These are phyloP conservation scores for Magnusiomyces tetraspermus DNA, from an alignment of 1,139 yeast genomes.

Conservation along the genomic window DNA sequence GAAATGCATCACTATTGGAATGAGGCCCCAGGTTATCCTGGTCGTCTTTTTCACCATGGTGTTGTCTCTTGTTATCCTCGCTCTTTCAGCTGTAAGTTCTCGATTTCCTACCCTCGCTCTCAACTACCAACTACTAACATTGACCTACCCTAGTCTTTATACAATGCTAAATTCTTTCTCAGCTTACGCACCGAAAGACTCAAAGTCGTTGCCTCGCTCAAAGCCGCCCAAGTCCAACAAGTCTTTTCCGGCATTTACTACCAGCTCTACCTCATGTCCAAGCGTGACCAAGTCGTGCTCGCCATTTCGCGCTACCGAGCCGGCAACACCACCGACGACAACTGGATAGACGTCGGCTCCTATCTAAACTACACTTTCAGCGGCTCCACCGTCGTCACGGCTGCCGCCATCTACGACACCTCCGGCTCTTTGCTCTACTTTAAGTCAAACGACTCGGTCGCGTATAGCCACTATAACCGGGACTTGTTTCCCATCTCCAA, in stretches of 20 bases:
- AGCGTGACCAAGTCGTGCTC: slow-evolving; percentile 48
- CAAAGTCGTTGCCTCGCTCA: slow-evolving; percentile 68
- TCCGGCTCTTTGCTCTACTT: slow-evolving; percentile 33
- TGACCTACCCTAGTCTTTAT: slow-evolving; percentile 42
- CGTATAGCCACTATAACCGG: background rate
- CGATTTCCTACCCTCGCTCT: slow-evolving; percentile 11
- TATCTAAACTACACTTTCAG: slow-evolving; percentile 45
- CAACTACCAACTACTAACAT: slow-evolving; percentile 9
- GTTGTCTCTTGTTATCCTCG: slow-evolving; percentile 63
- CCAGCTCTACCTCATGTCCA: slow-evolving; percentile 62
- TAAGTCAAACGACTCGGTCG: slow-evolving; percentile 27
- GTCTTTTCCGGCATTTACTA: slow-evolving; percentile 53
- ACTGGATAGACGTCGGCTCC: slow-evolving; percentile 38
- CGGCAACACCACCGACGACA: slow-evolving; percentile 52
- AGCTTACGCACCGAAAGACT: slow-evolving; percentile 59
- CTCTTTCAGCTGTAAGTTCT: slow-evolving; percentile 48
- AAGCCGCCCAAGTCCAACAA: slow-evolving; percentile 70
- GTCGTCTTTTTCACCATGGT: slow-evolving; percentile 69
- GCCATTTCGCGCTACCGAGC: slow-evolving; percentile 59
- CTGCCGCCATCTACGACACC: slow-evolving; percentile 60
- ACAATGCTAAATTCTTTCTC: slow-evolving; percentile 57
- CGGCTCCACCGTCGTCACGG: slow-evolving; percentile 40
- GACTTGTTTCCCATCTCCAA: slow-evolving; percentile 7
- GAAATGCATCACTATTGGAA: slow-evolving; percentile 24
- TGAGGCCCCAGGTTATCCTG: slow-evolving; percentile 63